These are phyloP conservation scores for Fomitopsis palustris DNA, from an alignment of 1,284 basidiomycete genomes.

Conservation along the genomic window DNA sequence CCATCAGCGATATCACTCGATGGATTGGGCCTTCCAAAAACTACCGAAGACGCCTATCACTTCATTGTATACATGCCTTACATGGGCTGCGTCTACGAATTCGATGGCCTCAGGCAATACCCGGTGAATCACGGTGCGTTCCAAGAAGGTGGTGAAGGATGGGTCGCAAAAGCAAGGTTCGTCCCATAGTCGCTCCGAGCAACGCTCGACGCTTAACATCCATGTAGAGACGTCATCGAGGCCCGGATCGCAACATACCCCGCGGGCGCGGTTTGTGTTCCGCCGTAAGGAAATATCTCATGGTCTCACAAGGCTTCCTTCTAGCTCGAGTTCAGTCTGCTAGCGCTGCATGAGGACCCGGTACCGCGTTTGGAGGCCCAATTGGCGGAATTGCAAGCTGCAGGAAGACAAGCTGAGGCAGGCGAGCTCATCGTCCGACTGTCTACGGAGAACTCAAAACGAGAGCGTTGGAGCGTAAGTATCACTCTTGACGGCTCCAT, in stretches of 20 bases:
- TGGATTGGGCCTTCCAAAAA: conserved; percentile 66
- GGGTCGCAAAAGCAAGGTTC: conserved; percentile 77
- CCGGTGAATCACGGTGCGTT: conserved; percentile 79
- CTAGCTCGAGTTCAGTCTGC: conserved; percentile 88
- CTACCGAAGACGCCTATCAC: conserved; percentile 87
- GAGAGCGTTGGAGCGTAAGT: conserved; percentile 78
- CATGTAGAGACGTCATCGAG: conserved; percentile 73
- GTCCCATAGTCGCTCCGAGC: background rate
- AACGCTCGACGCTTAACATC: background rate
- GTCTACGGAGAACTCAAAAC: conserved; percentile 74
- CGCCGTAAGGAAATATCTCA: background rate
- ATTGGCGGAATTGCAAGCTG: conserved; percentile 44
- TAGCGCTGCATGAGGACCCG: conserved; percentile 81
- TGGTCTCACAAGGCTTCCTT: background rate
- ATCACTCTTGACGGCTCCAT: too few species aligned
- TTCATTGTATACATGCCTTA: conserved; percentile 89
- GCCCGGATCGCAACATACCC: conserved; percentile 86
- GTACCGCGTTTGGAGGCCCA: conserved; percentile 62
- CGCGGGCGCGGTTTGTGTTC: conserved; percentile 64
- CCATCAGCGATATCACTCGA: conserved; percentile 82
- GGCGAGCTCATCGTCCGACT: conserved; percentile 59
- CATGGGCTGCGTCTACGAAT: conserved; percentile 81
- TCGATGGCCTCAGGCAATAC: conserved; percentile 80
- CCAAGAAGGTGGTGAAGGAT: conserved; percentile 68
- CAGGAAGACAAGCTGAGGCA: conserved; percentile 41